Conservation (phyloP, 148 eudicot genomes). For the Oxyria digyna region DNA sequence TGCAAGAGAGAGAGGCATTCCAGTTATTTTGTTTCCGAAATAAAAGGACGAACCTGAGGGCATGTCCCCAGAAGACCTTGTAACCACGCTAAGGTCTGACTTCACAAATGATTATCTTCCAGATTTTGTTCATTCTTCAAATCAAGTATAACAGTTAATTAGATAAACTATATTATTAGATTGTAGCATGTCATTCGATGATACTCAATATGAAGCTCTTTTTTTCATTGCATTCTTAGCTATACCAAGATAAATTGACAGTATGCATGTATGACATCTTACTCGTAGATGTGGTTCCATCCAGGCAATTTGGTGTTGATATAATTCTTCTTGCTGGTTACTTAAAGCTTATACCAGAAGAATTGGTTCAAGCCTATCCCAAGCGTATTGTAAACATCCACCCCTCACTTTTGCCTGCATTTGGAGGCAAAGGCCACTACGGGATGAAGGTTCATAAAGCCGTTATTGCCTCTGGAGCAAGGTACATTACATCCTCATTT, state of each 20-base stretch:
- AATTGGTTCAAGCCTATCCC: constrained; percentile 62
- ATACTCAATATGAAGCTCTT: too few relatives aligned
- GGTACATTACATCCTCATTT: constrained; percentile 47
- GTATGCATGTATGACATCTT: too few relatives aligned
- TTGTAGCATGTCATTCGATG: too few relatives aligned
- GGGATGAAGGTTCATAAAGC: constrained; percentile 91
- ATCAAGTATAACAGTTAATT: neutral
- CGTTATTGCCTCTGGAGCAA: constrained; percentile 88
- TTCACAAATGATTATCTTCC: neutral
- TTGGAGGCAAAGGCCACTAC: constrained; percentile 93
- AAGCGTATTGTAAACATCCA: constrained; percentile 75
- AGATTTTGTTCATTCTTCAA: too few relatives aligned
- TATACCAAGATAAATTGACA: too few relatives aligned
- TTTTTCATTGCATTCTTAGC: neutral
- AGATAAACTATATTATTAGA: neutral
- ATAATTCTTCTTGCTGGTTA: constrained; percentile 42
- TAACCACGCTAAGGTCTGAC: constrained; percentile 49
- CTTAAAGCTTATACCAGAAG: constrained; percentile 52
- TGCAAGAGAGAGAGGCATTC: constrained; percentile 66
- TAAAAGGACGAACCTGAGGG: constrained; percentile 33
- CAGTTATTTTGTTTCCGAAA: constrained; percentile 63
- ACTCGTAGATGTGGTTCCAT: neutral
- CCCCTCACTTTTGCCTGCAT: constrained; percentile 92
- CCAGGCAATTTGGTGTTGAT: constrained; percentile 25
- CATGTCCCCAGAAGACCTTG: constrained; percentile 45